These are phyloP conservation scores for Entelexis sorbosivorans DNA, from an alignment of 1,139 yeast genomes.

Conservation along the genomic window DNA sequence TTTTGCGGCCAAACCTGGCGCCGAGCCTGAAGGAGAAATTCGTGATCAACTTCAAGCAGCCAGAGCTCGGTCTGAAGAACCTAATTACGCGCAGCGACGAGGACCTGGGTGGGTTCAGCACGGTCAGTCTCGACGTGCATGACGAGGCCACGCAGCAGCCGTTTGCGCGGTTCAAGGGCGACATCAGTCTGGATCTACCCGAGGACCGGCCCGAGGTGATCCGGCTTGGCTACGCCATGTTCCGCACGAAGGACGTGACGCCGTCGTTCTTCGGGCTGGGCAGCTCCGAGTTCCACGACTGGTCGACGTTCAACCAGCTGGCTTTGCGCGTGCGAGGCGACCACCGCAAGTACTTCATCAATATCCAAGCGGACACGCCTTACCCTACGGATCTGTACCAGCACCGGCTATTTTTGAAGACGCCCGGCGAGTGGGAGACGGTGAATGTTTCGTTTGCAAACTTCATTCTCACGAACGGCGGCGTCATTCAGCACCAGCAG, in stretches of 20 bases:
- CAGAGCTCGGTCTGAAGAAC: slow-evolving; percentile 36
- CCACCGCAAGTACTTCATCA: slow-evolving; percentile 62
- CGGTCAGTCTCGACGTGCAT: slow-evolving; percentile 43
- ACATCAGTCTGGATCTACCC: slow-evolving; percentile 63
- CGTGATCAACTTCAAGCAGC: slow-evolving; percentile 43
- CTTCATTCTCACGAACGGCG: slow-evolving; percentile 76
- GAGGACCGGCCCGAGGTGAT: slow-evolving; percentile 55
- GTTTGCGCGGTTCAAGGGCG: slow-evolving; percentile 45
- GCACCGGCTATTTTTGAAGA: slow-evolving; percentile 62
- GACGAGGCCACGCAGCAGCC: slow-evolving; percentile 20
- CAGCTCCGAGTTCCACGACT: slow-evolving; percentile 42
- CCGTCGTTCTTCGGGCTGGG: slow-evolving; percentile 27
- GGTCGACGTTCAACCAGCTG: slow-evolving; percentile 48
- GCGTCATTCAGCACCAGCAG: slow-evolving; percentile 59
- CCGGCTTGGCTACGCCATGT: slow-evolving; percentile 78
- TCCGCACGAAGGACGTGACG: slow-evolving; percentile 55
- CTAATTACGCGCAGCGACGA: slow-evolving; percentile 57
- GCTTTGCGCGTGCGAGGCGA: slow-evolving; percentile 67
- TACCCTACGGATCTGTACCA: slow-evolving; percentile 71
- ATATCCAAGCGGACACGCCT: slow-evolving; percentile 71
- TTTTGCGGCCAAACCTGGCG: slow-evolving; percentile 13
- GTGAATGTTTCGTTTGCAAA: slow-evolving; percentile 66
- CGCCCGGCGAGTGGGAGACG: slow-evolving; percentile 77
- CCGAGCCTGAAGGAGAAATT: slow-evolving; percentile 12
- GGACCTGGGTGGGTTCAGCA: slow-evolving; percentile 69